A percentile compares a stretch with the other conserved stretches of the same genome.
These are phyloP conservation scores for Bipolaris cookei DNA, from an alignment of 2,329 filamentous ascomycete species.

Conservation along the genomic window DNA sequence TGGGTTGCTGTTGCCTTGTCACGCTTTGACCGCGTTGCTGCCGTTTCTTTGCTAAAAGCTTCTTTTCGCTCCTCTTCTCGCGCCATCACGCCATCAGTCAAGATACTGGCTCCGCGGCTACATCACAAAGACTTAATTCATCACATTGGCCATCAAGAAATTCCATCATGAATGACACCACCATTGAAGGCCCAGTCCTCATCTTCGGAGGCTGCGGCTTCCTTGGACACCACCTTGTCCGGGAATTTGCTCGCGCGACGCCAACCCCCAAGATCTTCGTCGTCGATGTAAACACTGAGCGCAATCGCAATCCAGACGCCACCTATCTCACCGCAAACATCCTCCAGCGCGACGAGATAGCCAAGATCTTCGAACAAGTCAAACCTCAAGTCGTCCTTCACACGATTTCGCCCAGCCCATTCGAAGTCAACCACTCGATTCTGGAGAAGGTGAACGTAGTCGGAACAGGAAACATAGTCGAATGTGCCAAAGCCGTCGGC, in stretches of 20 bases:
- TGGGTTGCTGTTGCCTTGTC: not conserved
- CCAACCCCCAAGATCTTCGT: not conserved
- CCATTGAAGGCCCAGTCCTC: constrained; percentile 33
- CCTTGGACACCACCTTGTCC: constrained; percentile 55
- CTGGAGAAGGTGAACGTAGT: constrained; percentile 53
- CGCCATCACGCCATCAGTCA: not conserved
- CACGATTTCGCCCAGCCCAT: not conserved
- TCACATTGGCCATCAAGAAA: too few species aligned
- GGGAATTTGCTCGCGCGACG: constrained; percentile 26
- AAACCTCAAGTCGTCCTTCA: not conserved
- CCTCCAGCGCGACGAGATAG: not conserved
- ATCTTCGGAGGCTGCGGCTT: constrained; percentile 57
- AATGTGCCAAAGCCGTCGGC: constrained; percentile 48
- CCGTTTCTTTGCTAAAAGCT: not conserved
- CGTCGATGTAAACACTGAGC: not conserved
- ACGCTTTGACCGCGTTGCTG: not conserved
- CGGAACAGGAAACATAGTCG: constrained; percentile 53
- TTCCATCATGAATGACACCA: not conserved
- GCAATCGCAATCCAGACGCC: not conserved
- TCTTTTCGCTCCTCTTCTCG: not conserved
- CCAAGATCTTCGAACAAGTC: not conserved
- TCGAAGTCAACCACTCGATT: not conserved
- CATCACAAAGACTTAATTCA: not conserved
- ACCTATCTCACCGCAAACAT: not conserved
- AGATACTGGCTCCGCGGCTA: not conserved